These are phyloP conservation scores for Porcisia deanei DNA, from an alignment of 208 protist species.

Conservation along the genomic window DNA sequence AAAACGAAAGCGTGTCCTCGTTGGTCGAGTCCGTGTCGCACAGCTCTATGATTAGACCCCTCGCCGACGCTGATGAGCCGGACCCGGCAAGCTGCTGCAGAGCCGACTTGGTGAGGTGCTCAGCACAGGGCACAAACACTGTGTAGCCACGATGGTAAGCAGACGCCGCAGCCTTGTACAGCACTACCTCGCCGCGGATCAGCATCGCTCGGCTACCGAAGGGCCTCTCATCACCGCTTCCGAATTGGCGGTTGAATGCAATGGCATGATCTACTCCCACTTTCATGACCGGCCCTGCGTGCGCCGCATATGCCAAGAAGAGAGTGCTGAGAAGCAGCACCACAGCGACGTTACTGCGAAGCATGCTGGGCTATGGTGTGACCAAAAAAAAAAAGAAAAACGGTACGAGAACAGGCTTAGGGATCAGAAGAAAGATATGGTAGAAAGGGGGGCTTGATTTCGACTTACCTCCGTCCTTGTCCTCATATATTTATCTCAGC, in stretches of 20 bases:
- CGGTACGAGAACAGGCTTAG: not conserved
- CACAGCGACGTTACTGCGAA: not conserved
- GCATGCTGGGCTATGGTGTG: not conserved
- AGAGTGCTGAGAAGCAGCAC: conserved; percentile 22
- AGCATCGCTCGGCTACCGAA: conserved; percentile 56
- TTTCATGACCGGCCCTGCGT: conserved; percentile 34
- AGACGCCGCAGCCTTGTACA: conserved; percentile 28
- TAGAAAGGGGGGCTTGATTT: not conserved
- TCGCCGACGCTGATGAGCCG: conserved; percentile 21
- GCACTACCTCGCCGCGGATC: conserved; percentile 51
- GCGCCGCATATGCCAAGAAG: conserved; percentile 10
- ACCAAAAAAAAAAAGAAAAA: not conserved
- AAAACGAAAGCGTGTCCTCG: conserved; percentile 43
- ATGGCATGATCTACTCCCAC: conserved; percentile 48
- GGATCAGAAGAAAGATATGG: not conserved
- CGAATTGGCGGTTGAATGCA: conserved; percentile 48
- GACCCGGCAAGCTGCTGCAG: conserved; percentile 36
- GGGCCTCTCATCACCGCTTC: conserved; percentile 10
- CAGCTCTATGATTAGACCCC: conserved; percentile 55
- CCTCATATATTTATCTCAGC: no score
- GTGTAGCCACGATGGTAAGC: conserved; percentile 39
- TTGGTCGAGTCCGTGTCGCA: conserved; percentile 55
- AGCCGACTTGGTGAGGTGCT: conserved; percentile 42
- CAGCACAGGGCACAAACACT: conserved; percentile 55
- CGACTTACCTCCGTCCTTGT: no score